A percentile compares a stretch with the other conserved stretches of the same genome.
Conservation (phyloP, 208 protist species). For the Naegleria gruberi region DNA sequence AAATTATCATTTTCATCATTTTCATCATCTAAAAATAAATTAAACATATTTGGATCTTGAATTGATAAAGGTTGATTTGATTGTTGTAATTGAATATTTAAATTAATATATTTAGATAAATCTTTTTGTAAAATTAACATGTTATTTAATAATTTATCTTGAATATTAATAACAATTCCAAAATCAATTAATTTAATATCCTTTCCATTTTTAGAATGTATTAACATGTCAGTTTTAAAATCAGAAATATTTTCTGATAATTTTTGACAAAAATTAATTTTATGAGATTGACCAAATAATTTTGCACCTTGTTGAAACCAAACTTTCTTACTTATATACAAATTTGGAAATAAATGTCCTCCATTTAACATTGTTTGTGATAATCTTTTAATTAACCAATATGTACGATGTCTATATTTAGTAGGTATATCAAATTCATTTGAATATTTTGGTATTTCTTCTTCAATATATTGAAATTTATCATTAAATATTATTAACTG, state of each 20-base stretch:
- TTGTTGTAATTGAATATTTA: background rate
- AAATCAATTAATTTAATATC: background rate
- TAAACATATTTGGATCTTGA: no score
- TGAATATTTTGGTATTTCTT: background rate
- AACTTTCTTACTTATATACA: background rate
- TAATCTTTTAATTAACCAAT: background rate
- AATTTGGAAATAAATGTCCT: background rate
- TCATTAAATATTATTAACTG: background rate
- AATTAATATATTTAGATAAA: background rate
- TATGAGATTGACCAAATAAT: background rate
- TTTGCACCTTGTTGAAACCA: constrained; percentile 7
- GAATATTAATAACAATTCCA: background rate
- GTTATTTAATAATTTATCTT: background rate
- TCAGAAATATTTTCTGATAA: background rate
- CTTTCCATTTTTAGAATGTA: no score
- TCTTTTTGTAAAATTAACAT: background rate
- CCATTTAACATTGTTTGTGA: background rate
- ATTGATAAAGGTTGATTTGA: no score
- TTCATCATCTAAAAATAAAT: no score
- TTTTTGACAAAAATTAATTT: constrained; percentile 3
- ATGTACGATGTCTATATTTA: background rate
- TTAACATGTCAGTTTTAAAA: background rate
- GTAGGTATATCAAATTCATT: background rate
- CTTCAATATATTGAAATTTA: background rate
- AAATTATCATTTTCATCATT: no score